Conservation (phyloP, 768 basidiomycete genomes). For the Arthromyces matolae region DNA sequence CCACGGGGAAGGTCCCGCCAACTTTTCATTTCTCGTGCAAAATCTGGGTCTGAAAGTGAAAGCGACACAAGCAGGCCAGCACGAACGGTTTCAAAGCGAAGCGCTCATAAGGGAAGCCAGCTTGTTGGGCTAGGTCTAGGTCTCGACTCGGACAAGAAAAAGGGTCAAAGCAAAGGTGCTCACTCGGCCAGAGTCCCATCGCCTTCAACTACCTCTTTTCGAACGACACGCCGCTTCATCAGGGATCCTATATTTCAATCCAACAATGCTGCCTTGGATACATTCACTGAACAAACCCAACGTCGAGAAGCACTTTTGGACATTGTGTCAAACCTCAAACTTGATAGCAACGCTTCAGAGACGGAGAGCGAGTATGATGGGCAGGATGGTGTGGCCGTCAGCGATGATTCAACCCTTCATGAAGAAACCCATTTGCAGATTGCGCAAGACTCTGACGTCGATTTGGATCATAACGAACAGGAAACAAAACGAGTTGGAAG, state of each 20-base stretch:
- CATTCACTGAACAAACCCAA: slow-evolving; percentile 17
- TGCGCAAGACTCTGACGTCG: slow-evolving; percentile 22
- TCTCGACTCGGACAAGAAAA: slow-evolving; percentile 5
- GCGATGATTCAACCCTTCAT: slow-evolving; percentile 23
- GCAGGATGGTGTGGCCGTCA: slow-evolving; percentile 35
- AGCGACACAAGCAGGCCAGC: slow-evolving; percentile 15
- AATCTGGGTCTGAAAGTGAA: slow-evolving; percentile 41
- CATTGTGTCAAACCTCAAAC: slow-evolving; percentile 31
- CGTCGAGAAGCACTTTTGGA: slow-evolving; percentile 35
- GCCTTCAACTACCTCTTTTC: background rate
- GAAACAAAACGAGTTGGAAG: background rate
- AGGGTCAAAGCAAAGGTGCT: background rate
- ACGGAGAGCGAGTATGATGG: slow-evolving; percentile 30
- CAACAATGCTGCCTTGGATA: slow-evolving; percentile 9
- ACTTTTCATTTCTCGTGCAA: slow-evolving; percentile 43
- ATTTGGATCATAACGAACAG: slow-evolving; percentile 23
- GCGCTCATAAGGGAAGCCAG: background rate
- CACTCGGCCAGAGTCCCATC: slow-evolving; percentile 2
- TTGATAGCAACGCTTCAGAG: slow-evolving; percentile 7
- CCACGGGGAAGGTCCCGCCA: slow-evolving; percentile 34
- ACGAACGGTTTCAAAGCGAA: background rate
- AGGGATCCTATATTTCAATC: background rate
- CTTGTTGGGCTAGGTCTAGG: slow-evolving; percentile 12
- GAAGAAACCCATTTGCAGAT: background rate
- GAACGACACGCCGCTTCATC: background rate